phyloP scores from a whole-genome alignment of 106 monocot genomes.

The Acorus calamus region DNA sequence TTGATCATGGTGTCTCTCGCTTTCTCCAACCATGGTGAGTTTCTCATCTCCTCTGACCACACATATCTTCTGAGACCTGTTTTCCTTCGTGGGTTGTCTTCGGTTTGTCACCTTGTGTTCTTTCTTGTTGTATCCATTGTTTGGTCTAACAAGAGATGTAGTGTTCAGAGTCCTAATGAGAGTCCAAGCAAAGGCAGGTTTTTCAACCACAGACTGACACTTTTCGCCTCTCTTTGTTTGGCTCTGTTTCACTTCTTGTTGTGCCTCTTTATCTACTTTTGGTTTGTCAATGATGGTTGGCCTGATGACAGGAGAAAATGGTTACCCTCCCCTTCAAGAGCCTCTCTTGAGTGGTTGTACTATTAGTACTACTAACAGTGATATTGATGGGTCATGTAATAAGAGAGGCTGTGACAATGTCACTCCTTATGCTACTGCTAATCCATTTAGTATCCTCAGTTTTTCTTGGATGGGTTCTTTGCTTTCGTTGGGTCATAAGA shows the following conservation, averaged over 20 bases:
- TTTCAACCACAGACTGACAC: neutral
- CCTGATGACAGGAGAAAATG: neutral
- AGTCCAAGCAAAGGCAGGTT: too few relatives aligned
- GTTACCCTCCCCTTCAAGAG: slow-evolving; percentile 3
- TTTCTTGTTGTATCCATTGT: too few relatives aligned
- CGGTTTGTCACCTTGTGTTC: too few relatives aligned
- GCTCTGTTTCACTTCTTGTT: too few relatives aligned
- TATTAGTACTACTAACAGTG: too few relatives aligned
- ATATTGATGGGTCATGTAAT: neutral
- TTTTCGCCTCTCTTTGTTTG: neutral
- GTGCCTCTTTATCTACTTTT: neutral
- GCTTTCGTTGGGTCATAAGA: slow-evolving; percentile 31
- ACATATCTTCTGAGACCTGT: too few relatives aligned
- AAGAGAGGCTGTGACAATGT: neutral
- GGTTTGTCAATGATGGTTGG: neutral
- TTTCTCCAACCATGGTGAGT: too few relatives aligned
- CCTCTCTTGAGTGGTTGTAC: slow-evolving; percentile 5
- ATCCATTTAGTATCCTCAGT: slow-evolving; percentile 28
- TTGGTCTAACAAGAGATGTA: too few relatives aligned
- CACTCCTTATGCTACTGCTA: slow-evolving; percentile 24
- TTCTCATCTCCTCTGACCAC: too few relatives aligned
- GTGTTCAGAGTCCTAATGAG: too few relatives aligned
- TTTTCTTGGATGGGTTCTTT: slow-evolving; percentile 52
- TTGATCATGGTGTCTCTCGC: too few relatives aligned
- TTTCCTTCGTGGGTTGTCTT: too few relatives aligned